Percentiles rank a stretch among this genome's conserved stretches.
Conservation (phyloP, 345 rosid species). For the Euphorbia pulcherrima region DNA sequence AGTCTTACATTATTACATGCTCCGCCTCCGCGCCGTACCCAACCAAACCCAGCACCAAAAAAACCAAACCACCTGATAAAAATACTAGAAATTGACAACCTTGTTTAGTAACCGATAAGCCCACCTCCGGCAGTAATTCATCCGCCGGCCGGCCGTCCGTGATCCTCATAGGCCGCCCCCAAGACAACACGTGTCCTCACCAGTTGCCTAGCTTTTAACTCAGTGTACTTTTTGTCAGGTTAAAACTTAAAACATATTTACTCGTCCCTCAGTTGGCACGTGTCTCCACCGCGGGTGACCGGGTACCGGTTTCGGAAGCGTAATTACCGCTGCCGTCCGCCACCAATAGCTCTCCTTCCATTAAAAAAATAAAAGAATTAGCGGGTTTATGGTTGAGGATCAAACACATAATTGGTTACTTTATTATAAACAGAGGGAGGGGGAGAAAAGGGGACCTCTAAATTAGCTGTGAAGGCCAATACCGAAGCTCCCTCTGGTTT, state of each 20-base stretch:
- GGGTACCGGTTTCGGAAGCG: no score
- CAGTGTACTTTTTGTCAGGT: background rate
- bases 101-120: constrained; percentile 13
- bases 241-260: background rate
- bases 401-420: background rate
- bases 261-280: background rate
- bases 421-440: background rate
- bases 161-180: constrained; percentile 7
- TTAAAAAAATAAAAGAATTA: constrained; percentile 4
- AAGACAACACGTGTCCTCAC: constrained; percentile 39
- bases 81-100: constrained; percentile 13
- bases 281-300: constrained; percentile 2
- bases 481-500: constrained; percentile 48
- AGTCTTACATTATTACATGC: no score
- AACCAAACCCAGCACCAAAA: background rate
- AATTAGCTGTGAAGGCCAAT: constrained; percentile 46
- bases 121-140: background rate
- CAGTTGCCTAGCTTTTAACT: constrained; percentile 24
- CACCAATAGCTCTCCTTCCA: background rate
- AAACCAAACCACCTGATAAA: background rate
- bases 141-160: background rate
- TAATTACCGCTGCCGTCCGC: background rate
- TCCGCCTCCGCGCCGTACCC: background rate
- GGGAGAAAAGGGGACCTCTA: constrained; percentile 37
- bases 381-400: background rate